Base-by-base conservation (phyloP, 2,329 filamentous ascomycete genomes). In the Bimuria novae-zelandiae region DNA sequence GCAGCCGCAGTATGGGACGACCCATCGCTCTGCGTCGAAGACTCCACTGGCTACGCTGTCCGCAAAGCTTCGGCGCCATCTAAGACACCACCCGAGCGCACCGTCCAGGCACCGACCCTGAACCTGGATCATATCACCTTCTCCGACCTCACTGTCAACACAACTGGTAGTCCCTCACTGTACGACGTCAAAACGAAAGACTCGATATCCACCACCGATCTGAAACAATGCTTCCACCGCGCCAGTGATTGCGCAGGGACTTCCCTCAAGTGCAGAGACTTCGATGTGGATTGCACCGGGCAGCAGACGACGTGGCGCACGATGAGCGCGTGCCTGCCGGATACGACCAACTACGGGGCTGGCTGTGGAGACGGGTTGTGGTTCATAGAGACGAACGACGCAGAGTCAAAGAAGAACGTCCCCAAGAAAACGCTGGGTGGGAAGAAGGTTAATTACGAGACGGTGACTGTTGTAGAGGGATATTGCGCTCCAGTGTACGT, bases 111-210 rank as follows among this genome's bases (percentile, higher is more conserved):
- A 12, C 25, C 25, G n/a, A 19, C 30, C 16, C 11, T 43, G 25
- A 43, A 30, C 16, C 16, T 43, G 11, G 25, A 43, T 7, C 40
- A 43, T 25, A 43, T 43, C n/a, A 43, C n/a, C 25, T 43, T 43
- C 25, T 32, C 25, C 16, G 27, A 43, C 27, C 40, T 43, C 3
- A n/a, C 25, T n/a, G 16, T 23, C 10, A 32, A 43, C 7, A 32
- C 16, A n/a, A 30, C 16, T 5, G 16, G 25, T 14, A 19, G 22
- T 12, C 23, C 25, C 16, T 32, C 40, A 4, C 25, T 43, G 6
- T 43, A 43, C 16, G 40, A 43, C 16, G 25, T 14, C 6, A 43
- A 27, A n/a, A 30, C 7, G 16, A 43, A 30, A 30, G 40, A 43
- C 16, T 32, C 25, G 5, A 30, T 43, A 27, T 21, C 40, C 4